Evolutionary conservation across 2,329 filamentous ascomycete genomes (phyloP).

Genomic region (Nemania sp.): DNA sequence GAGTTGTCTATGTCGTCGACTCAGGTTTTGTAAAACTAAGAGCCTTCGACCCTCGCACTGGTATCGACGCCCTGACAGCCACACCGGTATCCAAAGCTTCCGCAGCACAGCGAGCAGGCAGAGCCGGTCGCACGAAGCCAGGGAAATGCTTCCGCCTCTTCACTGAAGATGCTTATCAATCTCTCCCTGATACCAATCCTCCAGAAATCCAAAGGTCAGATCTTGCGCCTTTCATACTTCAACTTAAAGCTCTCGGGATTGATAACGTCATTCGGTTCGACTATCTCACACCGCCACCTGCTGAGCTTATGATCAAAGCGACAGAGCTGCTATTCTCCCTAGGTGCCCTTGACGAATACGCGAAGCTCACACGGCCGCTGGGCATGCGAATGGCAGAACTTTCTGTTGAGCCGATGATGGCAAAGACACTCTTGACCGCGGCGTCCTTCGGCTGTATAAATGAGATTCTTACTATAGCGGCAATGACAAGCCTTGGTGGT

Average conservation of each 20-base stretch:
- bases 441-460: constrained; percentile 75
- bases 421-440: constrained; percentile 79
- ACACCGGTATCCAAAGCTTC: constrained; percentile 87
- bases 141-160: constrained; percentile 96
- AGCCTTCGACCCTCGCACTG: constrained; percentile 79
- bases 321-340: constrained; percentile 86
- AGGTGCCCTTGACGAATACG: constrained; percentile 85
- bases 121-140: constrained; percentile 84
- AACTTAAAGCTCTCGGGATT: constrained; percentile 92
- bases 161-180: constrained; percentile 71
- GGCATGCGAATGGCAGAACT: constrained; percentile 91
- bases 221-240: constrained; percentile 82
- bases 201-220: constrained; percentile 94
- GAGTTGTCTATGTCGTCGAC: constrained; percentile 89
- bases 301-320: constrained; percentile 81
- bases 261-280: constrained; percentile 92
- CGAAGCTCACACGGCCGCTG: constrained; percentile 86
- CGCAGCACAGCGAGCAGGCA: constrained; percentile 86
- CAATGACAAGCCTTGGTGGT: constrained; percentile 87
- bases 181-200: constrained; percentile 70
- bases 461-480: constrained; percentile 88
- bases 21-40: constrained; percentile 88
- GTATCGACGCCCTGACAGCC: constrained; percentile 84
- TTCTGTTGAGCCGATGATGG: constrained; percentile 94
- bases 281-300: constrained; percentile 83